Base-by-base conservation (phyloP, 2,329 filamentous ascomycete species). In the Pseudofabraea citricarpa region DNA sequence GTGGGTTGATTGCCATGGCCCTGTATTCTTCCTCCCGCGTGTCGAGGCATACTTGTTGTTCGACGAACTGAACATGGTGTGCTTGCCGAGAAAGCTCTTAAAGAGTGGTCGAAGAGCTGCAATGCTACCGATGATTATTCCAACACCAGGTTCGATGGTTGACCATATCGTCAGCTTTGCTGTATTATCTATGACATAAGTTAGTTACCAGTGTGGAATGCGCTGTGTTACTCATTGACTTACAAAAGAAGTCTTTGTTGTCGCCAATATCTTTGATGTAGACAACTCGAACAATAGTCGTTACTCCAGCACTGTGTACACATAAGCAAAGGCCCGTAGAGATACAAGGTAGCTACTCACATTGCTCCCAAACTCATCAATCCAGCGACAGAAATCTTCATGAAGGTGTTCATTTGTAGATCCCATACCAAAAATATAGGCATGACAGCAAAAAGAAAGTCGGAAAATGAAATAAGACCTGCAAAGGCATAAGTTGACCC, bases 81-180 rank as follows among this genome's bases (percentile, higher is more conserved):
- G 18, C 29, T 43, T 43, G 9, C 35, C 41, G 15, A 43, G 22
- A 20, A 43, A 15, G 12, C 10, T 26, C 10, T 16, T 18, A 23
- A 43, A 43, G 13, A 43, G 33, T 18, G 41, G 41, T 16, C 41
- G 32, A 12, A 38, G 32, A 15, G 41, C 33, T n/a, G 27, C 23
- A n/a, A 33, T 33, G 15, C 31, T 36, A 26, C 41, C 41, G 16
- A 43, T 36, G n/a, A 43, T 43, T 37, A 43, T 43, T 26, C 41
- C 41, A 16, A 43, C 13, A 8, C 41, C 41, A 16, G 41, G 41
- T 31, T 43, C 41, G 9, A 43, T 20, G 15, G 5, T 35, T 5
- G 21, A 26, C 24, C 31, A 20, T 18, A 43, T 37, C 9, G 33
- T 33, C 20, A 43, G 41, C 8, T 41, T 33, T 12, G 40, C 22